Evolutionary conservation across 345 rosid genomes (phyloP).

Genomic region (Passiflora organensis): DNA sequence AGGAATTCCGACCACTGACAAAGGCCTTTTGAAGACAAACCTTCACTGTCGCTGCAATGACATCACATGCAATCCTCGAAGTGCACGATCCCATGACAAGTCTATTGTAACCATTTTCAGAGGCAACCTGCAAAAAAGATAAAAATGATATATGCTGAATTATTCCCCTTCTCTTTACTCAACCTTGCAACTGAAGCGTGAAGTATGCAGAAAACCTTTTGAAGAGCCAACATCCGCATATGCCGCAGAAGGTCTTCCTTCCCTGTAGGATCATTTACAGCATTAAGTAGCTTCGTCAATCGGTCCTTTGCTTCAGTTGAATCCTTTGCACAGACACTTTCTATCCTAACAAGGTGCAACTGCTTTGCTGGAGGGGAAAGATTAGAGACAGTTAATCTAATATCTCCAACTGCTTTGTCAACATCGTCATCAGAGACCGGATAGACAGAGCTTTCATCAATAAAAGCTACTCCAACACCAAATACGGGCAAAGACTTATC

Average conservation of each 20-base stretch:
- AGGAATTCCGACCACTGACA: neutral
- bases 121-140: slow-evolving; percentile 48
- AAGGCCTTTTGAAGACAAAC: slow-evolving; percentile 27
- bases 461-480: slow-evolving; percentile 80
- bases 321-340: slow-evolving; percentile 44
- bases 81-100: slow-evolving; percentile 68
- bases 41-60: slow-evolving; percentile 82
- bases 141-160: too few relatives aligned
- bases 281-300: slow-evolving; percentile 44
- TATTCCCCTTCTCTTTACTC: neutral
- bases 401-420: slow-evolving; percentile 35
- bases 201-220: slow-evolving; percentile 46
- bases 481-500: slow-evolving; percentile 79
- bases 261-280: slow-evolving; percentile 62
- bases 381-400: slow-evolving; percentile 39
- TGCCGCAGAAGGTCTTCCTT: slow-evolving; percentile 75
- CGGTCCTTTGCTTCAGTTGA: slow-evolving; percentile 41
- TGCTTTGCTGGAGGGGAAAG: slow-evolving; percentile 60
- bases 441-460: slow-evolving; percentile 53
- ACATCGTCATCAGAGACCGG: slow-evolving; percentile 25
- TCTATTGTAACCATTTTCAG: slow-evolving; percentile 70
- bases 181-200: neutral
- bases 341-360: slow-evolving; percentile 57
- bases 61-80: slow-evolving; percentile 84
- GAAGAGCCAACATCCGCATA: slow-evolving; percentile 61